These are phyloP conservation scores for Fusarium brachygibbosum DNA, from an alignment of 2,329 filamentous ascomycete species.

Conservation along the genomic window DNA sequence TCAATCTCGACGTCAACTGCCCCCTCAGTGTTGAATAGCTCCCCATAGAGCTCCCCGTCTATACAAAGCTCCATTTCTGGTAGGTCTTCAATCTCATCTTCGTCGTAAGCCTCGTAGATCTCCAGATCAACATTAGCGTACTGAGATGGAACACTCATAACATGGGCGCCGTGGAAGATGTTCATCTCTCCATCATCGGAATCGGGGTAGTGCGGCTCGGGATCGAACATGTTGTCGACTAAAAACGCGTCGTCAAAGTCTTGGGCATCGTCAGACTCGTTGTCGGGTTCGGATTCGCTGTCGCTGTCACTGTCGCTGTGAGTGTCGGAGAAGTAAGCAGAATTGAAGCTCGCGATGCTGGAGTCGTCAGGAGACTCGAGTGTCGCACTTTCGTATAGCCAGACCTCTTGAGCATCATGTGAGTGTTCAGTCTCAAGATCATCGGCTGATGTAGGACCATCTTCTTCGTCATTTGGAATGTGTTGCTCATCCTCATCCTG, in stretches of 20 bases:
- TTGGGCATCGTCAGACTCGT: conserved; percentile 2
- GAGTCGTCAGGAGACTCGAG: neutral
- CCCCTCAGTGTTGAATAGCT: conserved; percentile 38
- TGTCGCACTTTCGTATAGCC: neutral
- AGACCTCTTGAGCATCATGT: neutral
- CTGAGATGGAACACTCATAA: conserved; percentile 25
- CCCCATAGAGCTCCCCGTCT: conserved; percentile 48
- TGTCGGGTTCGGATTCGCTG: conserved; percentile 10
- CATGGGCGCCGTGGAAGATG: conserved; percentile 49
- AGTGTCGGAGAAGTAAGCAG: neutral
- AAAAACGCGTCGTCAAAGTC: conserved; percentile 23
- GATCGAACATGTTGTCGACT: conserved; percentile 42
- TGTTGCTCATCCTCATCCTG: neutral
- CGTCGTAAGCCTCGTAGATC: conserved; percentile 49
- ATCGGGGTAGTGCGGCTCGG: conserved; percentile 40
- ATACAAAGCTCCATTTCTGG: conserved; percentile 51
- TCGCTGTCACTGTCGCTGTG: neutral
- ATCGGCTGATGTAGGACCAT: fast-evolving
- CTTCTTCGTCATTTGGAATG: neutral
- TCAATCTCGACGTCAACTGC: conserved; percentile 50
- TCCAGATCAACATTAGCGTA: conserved; percentile 48
- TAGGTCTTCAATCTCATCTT: conserved; percentile 45
- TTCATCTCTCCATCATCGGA: conserved; percentile 41
- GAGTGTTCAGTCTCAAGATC: neutral
- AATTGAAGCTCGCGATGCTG: neutral